Evolutionary conservation across 371 early-diverging fungal species (phyloP), one percentile per base, ranked within the genome.

Genomic region (Amoeboaphelidium protococcarum): DNA sequence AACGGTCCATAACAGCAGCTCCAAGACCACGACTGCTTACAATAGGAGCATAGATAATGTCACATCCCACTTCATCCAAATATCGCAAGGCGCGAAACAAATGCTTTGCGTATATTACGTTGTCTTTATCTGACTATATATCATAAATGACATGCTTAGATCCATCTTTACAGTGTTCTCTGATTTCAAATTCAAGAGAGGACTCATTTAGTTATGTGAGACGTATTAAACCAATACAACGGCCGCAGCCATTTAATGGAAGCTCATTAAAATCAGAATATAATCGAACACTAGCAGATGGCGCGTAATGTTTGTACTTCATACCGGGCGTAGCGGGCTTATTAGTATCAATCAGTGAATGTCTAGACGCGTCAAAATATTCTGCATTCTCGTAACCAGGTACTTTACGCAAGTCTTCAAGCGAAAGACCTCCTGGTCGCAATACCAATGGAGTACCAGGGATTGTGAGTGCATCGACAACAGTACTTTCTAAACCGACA

Each of bases 291-390:
- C 16, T 31, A 31, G 10, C 6, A 24, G 78, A 69, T 2, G 98
- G 98, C 3, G 92, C 80, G 58, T 99, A 99, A 66, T 98, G 98
- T 24, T 88, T 74, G 54, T 98, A 98, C 62, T 98, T 96, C 87
- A 90, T 94, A 2, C 99, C 99, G 3, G 98, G 99, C 16, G 94
- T 90, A 0, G 82, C 81, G 0, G 92, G 94, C 1, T 16, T 20
- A 10, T 12, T 22, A 3, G 3, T 23, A n/a, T n/a, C n/a, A n/a
- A n/a, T n/a, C n/a, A n/a, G n/a, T n/a, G n/a, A n/a, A n/a, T n/a
- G n/a, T n/a, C n/a, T n/a, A 3, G 73, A 67, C 41, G 54, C 56
- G 26, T 71, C 66, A 55, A 85, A 90, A 3, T 85, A 82, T 47
- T 72, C 68, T 12, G 81, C 52, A 2, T 57, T 31, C 46, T 74